Evolutionary conservation across 768 basidiomycete species (phyloP), one percentile per base, ranked within the genome.

Genomic region (Paxillus ammoniavirescens): DNA sequence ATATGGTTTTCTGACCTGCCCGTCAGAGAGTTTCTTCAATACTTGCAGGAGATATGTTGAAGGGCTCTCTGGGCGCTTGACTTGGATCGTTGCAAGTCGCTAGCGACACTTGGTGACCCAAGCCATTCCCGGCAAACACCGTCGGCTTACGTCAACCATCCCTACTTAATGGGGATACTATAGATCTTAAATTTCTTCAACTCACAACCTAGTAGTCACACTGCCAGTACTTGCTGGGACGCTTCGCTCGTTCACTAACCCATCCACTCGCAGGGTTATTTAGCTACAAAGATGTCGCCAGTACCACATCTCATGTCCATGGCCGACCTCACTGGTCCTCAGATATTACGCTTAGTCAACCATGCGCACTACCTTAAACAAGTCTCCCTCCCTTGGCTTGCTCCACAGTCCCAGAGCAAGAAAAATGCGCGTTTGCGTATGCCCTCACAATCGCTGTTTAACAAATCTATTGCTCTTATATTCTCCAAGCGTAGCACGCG

Each of bases 401-500:
- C 66, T 5, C 88, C 89, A 3, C 78, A 81, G 47, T 54, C 54
- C 2, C 42, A 54, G 7, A 60, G 51, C 45, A 63, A 70, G 62
- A 60, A 60, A 67, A 54, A 69, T 63, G 47, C 68, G 54, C 66
- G 65, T 57, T 65, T 86, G 44, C 80, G 78, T 8, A 75, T 87
- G 62, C 87, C 89, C 2, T 81, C 87, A 0, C 89, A 87, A 68
- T 86, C 87, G 2, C 77, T 93, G 4, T 85, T 84, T 65, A 84
- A 82, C 66, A 93, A 95, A 71, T 84, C 90, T 0, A 80, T 98
- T 55, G 95, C 95, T 0, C 73, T 98, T 50, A 69, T 98, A 37
- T 98, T 99, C 71, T 87, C 86, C 2, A 99, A 99, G 67, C 84
- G 96, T 36, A 92, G 89, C 64, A 98, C 96, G 0, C 82, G 96